Evolutionary conservation across 2,329 filamentous ascomycete genomes (phyloP), one percentile per base, ranked within the genome.

Genomic region (Pseudocercospora pini-densiflorae): DNA sequence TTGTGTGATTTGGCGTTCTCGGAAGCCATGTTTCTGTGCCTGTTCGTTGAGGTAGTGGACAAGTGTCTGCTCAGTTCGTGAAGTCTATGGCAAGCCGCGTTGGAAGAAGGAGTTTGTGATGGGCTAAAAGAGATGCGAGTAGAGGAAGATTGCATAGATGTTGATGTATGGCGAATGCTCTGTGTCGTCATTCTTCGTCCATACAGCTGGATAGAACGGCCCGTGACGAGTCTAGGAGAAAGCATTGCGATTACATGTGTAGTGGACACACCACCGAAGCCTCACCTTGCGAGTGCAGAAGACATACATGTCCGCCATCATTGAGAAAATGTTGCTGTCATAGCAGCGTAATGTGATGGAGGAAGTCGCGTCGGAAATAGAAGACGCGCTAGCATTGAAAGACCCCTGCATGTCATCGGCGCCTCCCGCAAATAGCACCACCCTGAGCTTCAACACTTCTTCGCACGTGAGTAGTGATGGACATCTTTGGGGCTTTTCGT

Each of bases 11-110:
- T 31, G 29, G 72, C 29, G 59, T 74, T 62, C 49, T 68, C 55
- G 23, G 72, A 74, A 57, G 74, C 69, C 75, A 77, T 76, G 62
- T 69, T 61, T 66, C 63, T 36, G 45, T 58, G 87, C 97, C 97
- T 58, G 29, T 14, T n/a, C 45, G 24, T 24, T 16, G 47, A 14
- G 24, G 64, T 51, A 10, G 47, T 62, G 14, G 54, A 49, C 51
- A 65, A 64, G 54, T 64, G 62, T 54, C 62, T 45, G 62, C 45
- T 31, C 62, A 65, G 24, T 61, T 63, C 16, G 57, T 61, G 58
- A 70, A 69, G 33, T 70, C 62, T 24, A 51, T 36, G 40, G 62
- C 65, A 43, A 70, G 19, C 10, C 61, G 63, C 14, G 62, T 40
- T 36, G 61, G 21, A 2, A 23, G 45, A 5, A 19, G 6, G 9